Percentiles rank a stretch among this genome's conserved stretches.
Conservation (phyloP, 179 eudicot species). For the Silene coronaria region DNA sequence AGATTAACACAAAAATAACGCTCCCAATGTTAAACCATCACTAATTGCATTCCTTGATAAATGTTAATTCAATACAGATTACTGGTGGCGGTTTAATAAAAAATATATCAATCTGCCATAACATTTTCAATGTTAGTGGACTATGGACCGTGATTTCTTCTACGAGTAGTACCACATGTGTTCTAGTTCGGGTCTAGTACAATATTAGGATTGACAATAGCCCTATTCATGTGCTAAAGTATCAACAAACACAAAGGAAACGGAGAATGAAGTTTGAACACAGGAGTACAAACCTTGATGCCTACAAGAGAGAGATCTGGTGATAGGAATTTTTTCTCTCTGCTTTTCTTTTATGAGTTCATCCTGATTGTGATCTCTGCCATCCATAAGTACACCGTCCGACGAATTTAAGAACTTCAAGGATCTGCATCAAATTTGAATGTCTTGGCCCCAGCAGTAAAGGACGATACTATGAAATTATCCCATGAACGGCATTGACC, state of each 20-base stretch:
- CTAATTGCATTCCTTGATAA: constrained; percentile 24
- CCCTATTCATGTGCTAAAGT: constrained; percentile 19
- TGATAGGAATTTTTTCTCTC: constrained; percentile 32
- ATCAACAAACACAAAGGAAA: constrained; percentile 10
- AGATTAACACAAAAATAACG: background rate
- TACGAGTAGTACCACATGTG: constrained; percentile 26
- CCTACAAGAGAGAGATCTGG: constrained; percentile 12
- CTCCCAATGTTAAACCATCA: background rate
- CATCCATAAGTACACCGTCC: constrained; percentile 56
- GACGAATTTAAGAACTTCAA: constrained; percentile 72
- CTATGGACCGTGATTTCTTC: constrained; percentile 21
- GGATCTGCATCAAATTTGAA: constrained; percentile 61
- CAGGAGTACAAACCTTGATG: constrained; percentile 23
- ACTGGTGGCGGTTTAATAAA: constrained; percentile 16
- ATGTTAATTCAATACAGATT: constrained; percentile 24
- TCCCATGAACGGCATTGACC: constrained; percentile 82
- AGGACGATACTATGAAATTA: constrained; percentile 62
- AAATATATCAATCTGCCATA: constrained; percentile 17
- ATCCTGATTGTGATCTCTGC: constrained; percentile 21
- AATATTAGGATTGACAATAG: constrained; percentile 16
- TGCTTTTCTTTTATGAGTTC: constrained; percentile 41
- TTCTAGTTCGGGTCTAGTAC: constrained; percentile 17
- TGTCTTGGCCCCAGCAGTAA: constrained; percentile 61
- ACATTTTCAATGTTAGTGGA: constrained; percentile 15
- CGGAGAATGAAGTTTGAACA: background rate